Evolutionary conservation across 768 basidiomycete species (phyloP).

Genomic region (Macrolepiota fuliginosa): DNA sequence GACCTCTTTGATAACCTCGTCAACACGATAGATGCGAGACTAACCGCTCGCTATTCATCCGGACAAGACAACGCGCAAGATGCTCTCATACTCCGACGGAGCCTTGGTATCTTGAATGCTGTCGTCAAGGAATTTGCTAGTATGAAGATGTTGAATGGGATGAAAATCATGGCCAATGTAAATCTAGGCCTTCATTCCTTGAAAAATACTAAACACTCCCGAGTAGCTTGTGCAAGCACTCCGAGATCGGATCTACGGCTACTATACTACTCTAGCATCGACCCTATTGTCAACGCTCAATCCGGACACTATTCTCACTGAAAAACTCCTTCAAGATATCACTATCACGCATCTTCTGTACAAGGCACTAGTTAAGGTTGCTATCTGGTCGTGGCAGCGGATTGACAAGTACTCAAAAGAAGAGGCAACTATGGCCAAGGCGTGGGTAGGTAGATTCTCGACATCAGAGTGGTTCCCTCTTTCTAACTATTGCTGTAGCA

Average conservation of each 20-base stretch:
- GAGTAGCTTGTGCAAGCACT: constrained; percentile 53
- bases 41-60: constrained; percentile 48
- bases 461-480: constrained; percentile 1
- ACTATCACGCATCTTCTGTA: constrained; percentile 64
- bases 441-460: constrained; percentile 45
- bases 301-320: constrained; percentile 41
- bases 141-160: constrained; percentile 67
- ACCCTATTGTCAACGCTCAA: constrained; percentile 34
- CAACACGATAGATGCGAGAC: constrained; percentile 47
- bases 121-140: constrained; percentile 69
- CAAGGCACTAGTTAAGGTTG: constrained; percentile 72
- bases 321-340: constrained; percentile 37
- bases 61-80: constrained; percentile 39
- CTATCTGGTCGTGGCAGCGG: constrained; percentile 68
- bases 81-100: constrained; percentile 53
- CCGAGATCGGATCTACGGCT: constrained; percentile 51
- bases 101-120: constrained; percentile 61
- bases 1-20: constrained; percentile 55
- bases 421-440: constrained; percentile 40
- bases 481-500: constrained; percentile 39
- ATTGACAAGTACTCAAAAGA: constrained; percentile 41
- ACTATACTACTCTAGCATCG: constrained; percentile 57
- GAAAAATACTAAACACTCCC: background rate
- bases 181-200: constrained; percentile 7
- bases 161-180: constrained; percentile 66